Percentiles rank a stretch among this genome's conserved stretches.
These are phyloP conservation scores for Fusarium oligoseptatum DNA, from an alignment of 2,329 filamentous ascomycete genomes.

Conservation along the genomic window DNA sequence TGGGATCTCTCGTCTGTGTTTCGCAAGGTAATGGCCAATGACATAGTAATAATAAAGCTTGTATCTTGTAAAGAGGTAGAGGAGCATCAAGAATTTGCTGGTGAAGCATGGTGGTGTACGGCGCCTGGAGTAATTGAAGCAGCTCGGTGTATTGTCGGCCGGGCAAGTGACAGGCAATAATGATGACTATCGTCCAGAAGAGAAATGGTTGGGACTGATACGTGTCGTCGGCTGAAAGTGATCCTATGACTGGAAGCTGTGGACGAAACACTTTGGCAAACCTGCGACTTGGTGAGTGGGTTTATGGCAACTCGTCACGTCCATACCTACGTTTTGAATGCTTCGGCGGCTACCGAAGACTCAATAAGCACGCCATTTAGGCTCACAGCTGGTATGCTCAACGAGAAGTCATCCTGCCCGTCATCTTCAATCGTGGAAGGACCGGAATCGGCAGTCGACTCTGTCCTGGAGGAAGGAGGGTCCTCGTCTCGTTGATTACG, in stretches of 20 bases:
- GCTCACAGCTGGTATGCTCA: not conserved
- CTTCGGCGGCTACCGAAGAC: constrained; percentile 9
- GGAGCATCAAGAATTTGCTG: constrained; percentile 20
- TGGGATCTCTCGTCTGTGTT: constrained; percentile 22
- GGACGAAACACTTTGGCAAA: constrained; percentile 35
- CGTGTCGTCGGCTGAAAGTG: not conserved
- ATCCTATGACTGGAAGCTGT: constrained; percentile 26
- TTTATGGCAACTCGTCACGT: accelerated
- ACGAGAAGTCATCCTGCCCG: constrained; percentile 22
- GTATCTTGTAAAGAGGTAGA: constrained; percentile 33
- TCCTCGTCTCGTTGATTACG: constrained; percentile 27
- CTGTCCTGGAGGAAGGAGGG: not conserved
- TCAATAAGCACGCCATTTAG: constrained; percentile 16
- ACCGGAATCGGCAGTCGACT: constrained; percentile 4
- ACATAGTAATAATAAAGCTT: constrained; percentile 27
- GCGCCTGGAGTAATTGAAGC: not conserved
- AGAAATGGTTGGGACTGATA: constrained; percentile 25
- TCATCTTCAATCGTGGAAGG: not conserved
- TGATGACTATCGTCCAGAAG: constrained; percentile 38
- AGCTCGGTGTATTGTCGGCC: not conserved
- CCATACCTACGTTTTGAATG: constrained; percentile 22
- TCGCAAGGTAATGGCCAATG: constrained; percentile 33
- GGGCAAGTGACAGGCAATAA: constrained; percentile 18
- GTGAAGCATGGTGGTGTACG: constrained; percentile 24
- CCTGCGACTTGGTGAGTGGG: constrained; percentile 12